Evolutionary conservation across 1,139 yeast genomes (phyloP).

Genomic region (Hansenula sp.): DNA sequence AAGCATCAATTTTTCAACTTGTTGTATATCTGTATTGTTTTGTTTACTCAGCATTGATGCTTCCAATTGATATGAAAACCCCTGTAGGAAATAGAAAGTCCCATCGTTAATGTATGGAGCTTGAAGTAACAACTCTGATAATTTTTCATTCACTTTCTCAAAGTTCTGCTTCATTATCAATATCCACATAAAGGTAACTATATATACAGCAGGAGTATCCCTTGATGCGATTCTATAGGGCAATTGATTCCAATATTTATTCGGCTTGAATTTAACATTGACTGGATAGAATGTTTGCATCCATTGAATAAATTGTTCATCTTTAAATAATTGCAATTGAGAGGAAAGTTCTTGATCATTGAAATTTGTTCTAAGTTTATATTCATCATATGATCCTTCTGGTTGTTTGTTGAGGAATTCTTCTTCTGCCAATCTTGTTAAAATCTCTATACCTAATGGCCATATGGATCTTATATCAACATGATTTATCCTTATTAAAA

Average conservation of each 20-base stretch:
- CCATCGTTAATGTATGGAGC: slow-evolving; percentile 19
- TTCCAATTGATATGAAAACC: slow-evolving; percentile 17
- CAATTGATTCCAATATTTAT: neutral
- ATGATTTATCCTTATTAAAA: slow-evolving; percentile 41
- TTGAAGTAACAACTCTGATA: slow-evolving; percentile 12
- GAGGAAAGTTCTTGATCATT: neutral
- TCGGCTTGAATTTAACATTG: neutral
- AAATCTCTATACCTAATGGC: slow-evolving; percentile 52
- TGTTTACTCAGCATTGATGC: slow-evolving; percentile 7
- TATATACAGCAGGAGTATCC: slow-evolving; percentile 10
- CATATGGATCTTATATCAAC: slow-evolving; percentile 53
- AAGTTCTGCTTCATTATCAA: slow-evolving; percentile 16
- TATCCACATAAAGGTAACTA: slow-evolving; percentile 13
- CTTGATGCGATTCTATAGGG: slow-evolving; percentile 12
- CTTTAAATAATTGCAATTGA: slow-evolving; percentile 7
- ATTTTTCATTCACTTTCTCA: slow-evolving; percentile 11
- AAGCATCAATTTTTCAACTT: slow-evolving; percentile 9
- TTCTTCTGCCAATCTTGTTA: slow-evolving; percentile 21
- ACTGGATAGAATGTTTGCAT: slow-evolving; percentile 10
- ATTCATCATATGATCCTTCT: slow-evolving; percentile 7
- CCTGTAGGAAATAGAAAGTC: slow-evolving; percentile 17
- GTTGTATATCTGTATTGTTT: neutral
- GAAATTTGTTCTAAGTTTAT: slow-evolving; percentile 7
- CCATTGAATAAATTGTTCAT: slow-evolving; percentile 21
- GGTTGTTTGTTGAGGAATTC: slow-evolving; percentile 5